Percentiles rank a stretch among this genome's conserved stretches.
phyloP scores from a whole-genome alignment of 306 rosid genomes.

The Dryas octopetala region DNA sequence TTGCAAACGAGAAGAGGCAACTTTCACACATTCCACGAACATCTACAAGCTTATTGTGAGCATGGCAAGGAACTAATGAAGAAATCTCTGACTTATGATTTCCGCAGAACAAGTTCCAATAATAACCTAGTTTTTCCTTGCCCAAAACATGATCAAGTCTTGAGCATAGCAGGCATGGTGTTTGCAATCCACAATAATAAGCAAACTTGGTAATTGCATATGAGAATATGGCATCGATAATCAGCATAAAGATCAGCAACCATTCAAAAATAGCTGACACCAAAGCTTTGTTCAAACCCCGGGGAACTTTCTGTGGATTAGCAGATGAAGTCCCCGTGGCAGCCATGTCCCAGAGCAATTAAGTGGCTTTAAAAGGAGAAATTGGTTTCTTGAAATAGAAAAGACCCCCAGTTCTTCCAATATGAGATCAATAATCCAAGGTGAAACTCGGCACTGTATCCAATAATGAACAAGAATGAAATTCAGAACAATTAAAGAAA shows the following conservation, averaged over 20 bases:
- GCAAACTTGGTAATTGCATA: conserved; percentile 72
- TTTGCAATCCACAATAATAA: conserved; percentile 51
- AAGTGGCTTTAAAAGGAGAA: conserved; percentile 31
- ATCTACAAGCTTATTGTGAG: conserved; percentile 76
- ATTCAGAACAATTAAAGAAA: conserved; percentile 20
- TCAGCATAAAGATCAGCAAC: conserved; percentile 66
- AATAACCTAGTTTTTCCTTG: conserved; percentile 53
- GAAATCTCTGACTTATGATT: conserved; percentile 77
- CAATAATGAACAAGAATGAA: conserved; percentile 11
- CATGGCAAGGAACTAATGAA: conserved; percentile 58
- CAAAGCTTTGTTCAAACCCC: conserved; percentile 37
- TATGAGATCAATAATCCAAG: conserved; percentile 32
- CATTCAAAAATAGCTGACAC: conserved; percentile 78
- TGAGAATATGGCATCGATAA: conserved; percentile 61
- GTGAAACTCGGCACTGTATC: conserved; percentile 38
- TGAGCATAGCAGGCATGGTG: conserved; percentile 84
- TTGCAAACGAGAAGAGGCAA: conserved; percentile 72
- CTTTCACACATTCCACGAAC: conserved; percentile 73
- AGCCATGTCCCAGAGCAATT: conserved; percentile 40
- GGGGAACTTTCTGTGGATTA: conserved; percentile 22
- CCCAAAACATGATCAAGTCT: conserved; percentile 89
- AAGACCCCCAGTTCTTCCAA: conserved; percentile 35
- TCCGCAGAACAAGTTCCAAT: conserved; percentile 66
- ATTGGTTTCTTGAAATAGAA: conserved; percentile 27
- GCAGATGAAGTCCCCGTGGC: conserved; percentile 37